Evolutionary conservation across 1,139 yeast genomes (phyloP), one percentile per base, ranked within the genome.

Genomic region (Hemisphaericaspora lyxosophila): DNA sequence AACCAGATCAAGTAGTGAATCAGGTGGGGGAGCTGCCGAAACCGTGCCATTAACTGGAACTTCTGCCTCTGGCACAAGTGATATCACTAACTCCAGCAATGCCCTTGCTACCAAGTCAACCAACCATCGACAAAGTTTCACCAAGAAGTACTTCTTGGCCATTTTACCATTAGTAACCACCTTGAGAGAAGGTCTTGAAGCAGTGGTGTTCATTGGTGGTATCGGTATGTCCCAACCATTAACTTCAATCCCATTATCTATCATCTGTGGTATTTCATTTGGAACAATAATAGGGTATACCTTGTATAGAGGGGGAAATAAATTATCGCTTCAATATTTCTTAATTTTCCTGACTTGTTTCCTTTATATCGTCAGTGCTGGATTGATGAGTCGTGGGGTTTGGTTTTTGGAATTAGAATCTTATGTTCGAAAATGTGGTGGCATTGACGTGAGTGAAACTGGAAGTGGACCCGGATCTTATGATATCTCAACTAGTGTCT

Each of bases 381-480:
- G 75, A 5, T 60, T 70, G 41, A 64, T 67, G 54, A 64, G 71
- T 40, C 58, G 88, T 50, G 95, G 96, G 25, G 77, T 90, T 25
- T 90, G 97, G 97, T 87, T 82, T 60, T 75, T 89, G 44, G 95
- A 90, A 59, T 66, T 83, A 40, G 86, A 86, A 57, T 60, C 64
- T 42, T 85, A 75, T 61, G 79, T 82, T 31, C 71, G 78, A 46
- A 61, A 63, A 46, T 76, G 92, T 58, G 82, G 83, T 41, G 97
- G 96, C 2, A 80, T 86, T 44, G 96, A 90, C 57, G 90, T 87
- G 48, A 76, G 92, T 34, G 97, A 90, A 62, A 78, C 80, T 8
- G 97, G 97, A 5, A 76, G 81, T 38, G 97, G 97, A 0, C 96
- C 97, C 1, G 97, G 97, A 7, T 85, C 96, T 1, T 90, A 90